Evolutionary conservation across 1,284 basidiomycete genomes (phyloP).

Genomic region (Trichosporon ovoides): DNA sequence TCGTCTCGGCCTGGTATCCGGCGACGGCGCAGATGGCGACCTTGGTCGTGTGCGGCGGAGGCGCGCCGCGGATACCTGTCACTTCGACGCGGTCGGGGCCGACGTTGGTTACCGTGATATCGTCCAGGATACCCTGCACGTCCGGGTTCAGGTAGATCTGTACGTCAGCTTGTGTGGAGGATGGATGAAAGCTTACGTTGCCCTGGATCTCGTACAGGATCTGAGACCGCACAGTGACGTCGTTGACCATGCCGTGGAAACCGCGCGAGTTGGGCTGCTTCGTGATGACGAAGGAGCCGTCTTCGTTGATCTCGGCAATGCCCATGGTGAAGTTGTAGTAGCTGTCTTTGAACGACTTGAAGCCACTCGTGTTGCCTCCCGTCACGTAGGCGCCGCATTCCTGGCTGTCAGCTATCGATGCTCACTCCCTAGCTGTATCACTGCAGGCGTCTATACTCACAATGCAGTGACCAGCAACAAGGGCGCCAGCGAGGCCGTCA

Average conservation of each 20-base stretch:
- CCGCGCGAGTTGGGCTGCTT: conserved; percentile 14
- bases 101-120: conserved; percentile 19
- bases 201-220: conserved; percentile 26
- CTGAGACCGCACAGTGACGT: conserved; percentile 16
- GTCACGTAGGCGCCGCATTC: conserved; percentile 29
- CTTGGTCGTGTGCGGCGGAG: conserved; percentile 31
- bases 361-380: conserved; percentile 29
- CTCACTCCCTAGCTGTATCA: no score
- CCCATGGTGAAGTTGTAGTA: conserved; percentile 28
- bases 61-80: conserved; percentile 21
- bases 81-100: conserved; percentile 25
- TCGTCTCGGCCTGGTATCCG: conserved; percentile 28
- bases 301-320: conserved; percentile 28
- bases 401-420: neutral
- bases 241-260: conserved; percentile 17
- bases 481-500: conserved; percentile 24
- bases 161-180: neutral
- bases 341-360: conserved; percentile 21
- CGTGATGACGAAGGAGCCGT: conserved; percentile 27
- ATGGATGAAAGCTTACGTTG: conserved; percentile 6
- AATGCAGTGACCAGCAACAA: conserved; percentile 25
- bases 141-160: conserved; percentile 30
- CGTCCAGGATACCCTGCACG: conserved; percentile 26
- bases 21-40: conserved; percentile 26
- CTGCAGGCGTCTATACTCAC: no score